These are phyloP conservation scores for Ottelia alismoides DNA, from an alignment of 106 monocot genomes.

Conservation along the genomic window DNA sequence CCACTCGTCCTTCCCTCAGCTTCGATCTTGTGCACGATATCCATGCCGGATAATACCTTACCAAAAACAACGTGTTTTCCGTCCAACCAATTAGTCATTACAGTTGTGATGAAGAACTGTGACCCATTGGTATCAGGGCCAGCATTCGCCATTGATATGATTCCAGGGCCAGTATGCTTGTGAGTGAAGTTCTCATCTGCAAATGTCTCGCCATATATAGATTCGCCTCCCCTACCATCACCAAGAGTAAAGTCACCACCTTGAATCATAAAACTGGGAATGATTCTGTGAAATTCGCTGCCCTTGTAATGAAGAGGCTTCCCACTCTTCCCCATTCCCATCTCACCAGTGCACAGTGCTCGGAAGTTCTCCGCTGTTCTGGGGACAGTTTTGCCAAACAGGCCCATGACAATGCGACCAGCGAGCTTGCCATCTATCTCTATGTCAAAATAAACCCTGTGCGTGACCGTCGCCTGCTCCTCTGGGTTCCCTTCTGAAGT, in stretches of 20 bases:
- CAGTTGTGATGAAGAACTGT: conserved; percentile 91
- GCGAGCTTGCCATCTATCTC: no score
- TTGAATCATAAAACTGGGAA: no score
- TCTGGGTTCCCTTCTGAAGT: no score
- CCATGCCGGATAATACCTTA: conserved; percentile 2
- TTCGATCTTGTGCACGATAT: conserved; percentile 5
- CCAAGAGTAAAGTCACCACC: conserved; percentile 3
- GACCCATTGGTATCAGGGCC: conserved; percentile 88
- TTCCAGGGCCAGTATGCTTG: conserved; percentile 87
- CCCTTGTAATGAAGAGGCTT: no score
- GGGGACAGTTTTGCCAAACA: no score
- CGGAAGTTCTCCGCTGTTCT: no score
- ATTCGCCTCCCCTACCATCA: conserved; percentile 2
- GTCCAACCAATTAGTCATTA: conserved; percentile 69
- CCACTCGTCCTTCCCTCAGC: not conserved
- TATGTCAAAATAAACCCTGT: no score
- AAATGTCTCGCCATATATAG: conserved; percentile 1
- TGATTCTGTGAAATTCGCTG: no score
- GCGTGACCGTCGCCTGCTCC: no score
- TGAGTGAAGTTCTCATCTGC: conserved; percentile 1
- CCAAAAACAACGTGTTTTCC: conserved; percentile 21
- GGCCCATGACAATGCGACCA: no score
- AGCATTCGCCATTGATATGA: conserved; percentile 90
- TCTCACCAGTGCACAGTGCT: no score
- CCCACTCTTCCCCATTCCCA: no score